phyloP scores from a whole-genome alignment of 1,284 basidiomycete genomes.

The Takashimella tepidaria region DNA sequence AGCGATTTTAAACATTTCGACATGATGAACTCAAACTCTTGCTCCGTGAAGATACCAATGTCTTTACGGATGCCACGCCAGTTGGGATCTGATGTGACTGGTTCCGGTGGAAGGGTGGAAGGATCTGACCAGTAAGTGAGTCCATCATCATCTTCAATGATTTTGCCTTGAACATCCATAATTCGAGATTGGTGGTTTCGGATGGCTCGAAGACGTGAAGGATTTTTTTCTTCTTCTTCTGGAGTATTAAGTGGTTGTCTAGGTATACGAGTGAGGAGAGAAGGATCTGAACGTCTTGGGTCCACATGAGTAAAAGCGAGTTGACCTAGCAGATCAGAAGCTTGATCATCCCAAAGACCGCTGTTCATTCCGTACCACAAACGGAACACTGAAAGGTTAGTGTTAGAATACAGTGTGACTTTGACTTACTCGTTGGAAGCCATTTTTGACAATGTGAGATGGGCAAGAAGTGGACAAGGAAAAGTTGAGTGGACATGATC shows the following conservation, averaged over 20 bases:
- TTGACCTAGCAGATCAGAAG: conserved; percentile 61
- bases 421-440: conserved; percentile 58
- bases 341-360: conserved; percentile 75
- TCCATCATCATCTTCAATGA: conserved; percentile 56
- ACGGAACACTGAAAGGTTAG: conserved; percentile 56
- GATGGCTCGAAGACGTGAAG: conserved; percentile 16
- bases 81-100: conserved; percentile 62
- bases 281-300: conserved; percentile 66
- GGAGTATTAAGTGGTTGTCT: conserved; percentile 31
- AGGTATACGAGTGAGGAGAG: conserved; percentile 58
- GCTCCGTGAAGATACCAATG: conserved; percentile 79
- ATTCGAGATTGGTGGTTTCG: conserved; percentile 31
- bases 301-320: conserved; percentile 69
- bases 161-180: conserved; percentile 33
- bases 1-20: conserved; percentile 82
- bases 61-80: conserved; percentile 74
- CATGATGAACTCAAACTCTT: conserved; percentile 79
- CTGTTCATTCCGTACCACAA: conserved; percentile 79
- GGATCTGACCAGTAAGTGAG: conserved; percentile 39
- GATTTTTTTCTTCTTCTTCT: conserved; percentile 35
- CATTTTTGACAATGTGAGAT: conserved; percentile 72
- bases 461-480: conserved; percentile 74
- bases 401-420: background rate
- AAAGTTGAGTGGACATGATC: conserved; percentile 71
- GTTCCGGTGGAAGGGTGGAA: conserved; percentile 47